Conservation (phyloP, 192 early-diverging fungal genomes). For the Rhizoclosmatium globosum region DNA sequence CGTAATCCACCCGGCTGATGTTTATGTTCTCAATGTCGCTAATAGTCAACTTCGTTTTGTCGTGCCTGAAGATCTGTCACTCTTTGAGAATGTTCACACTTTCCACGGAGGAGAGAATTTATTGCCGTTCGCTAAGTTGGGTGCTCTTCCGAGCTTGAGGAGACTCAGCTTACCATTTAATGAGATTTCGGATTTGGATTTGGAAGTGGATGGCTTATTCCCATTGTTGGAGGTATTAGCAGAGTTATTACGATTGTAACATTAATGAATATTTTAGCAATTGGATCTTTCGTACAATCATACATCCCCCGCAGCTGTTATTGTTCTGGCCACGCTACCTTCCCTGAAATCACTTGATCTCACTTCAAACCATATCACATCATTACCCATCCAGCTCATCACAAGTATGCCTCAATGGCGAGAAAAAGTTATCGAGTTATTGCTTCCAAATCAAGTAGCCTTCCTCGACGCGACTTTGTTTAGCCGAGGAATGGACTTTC, state of each 20-base stretch:
- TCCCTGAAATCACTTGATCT: slow-evolving; percentile 52
- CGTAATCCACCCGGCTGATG: slow-evolving; percentile 57
- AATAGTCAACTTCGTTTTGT: slow-evolving; percentile 52
- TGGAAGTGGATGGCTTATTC: slow-evolving; percentile 61
- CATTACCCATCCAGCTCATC: slow-evolving; percentile 42
- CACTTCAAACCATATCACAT: slow-evolving; percentile 50
- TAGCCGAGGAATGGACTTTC: background rate
- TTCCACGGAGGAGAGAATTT: slow-evolving; percentile 56
- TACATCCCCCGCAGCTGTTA: slow-evolving; percentile 46
- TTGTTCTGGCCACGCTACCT: slow-evolving; percentile 58
- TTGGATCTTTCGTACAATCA: slow-evolving; percentile 64
- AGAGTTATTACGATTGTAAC: background rate
- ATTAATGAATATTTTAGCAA: slow-evolving; percentile 32
- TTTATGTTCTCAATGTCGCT: slow-evolving; percentile 54
- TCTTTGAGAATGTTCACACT: slow-evolving; percentile 61
- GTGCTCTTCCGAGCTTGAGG: slow-evolving; percentile 48
- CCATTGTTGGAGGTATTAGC: slow-evolving; percentile 46
- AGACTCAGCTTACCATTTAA: slow-evolving; percentile 58
- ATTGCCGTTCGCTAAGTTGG: slow-evolving; percentile 57
- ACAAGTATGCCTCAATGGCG: slow-evolving; percentile 49
- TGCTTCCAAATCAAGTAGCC: slow-evolving; percentile 51
- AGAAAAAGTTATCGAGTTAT: slow-evolving; percentile 56
- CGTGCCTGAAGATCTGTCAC: slow-evolving; percentile 58
- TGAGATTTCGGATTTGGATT: slow-evolving; percentile 57
- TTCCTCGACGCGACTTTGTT: slow-evolving; percentile 39